Base-by-base conservation (phyloP, 345 rosid genomes). In the Hibiscus mutabilis region DNA sequence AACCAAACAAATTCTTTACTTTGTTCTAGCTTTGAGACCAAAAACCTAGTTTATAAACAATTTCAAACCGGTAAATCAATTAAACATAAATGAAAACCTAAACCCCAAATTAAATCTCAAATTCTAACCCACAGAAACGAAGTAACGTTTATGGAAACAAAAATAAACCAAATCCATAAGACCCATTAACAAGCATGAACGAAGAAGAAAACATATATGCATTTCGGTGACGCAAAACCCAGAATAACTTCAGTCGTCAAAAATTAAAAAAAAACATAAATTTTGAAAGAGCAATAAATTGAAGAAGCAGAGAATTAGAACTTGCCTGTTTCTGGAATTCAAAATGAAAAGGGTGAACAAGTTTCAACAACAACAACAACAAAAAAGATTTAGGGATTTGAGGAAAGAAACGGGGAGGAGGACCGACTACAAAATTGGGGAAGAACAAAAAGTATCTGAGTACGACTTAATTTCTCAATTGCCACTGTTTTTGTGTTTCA, bases 401-500 rank as follows among this genome's bases (percentile, higher is more conserved):
- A 37, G 51, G 51, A 52, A 7, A 22, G 64, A 40, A 56, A 13
- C 73, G 35, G 4, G 63, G 42, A 37, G 42, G 19, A 19, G 62
- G 6, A 12, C 2, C 6, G 24, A 51, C 27, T 55, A 55, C 62
- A 29, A 55, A 52, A 19, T 55, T 19, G 62, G n/a, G 37, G 56
- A 68, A 31, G 4, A 29, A 51, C 60, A 68, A 8, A 18, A 64
- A n/a, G 58, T 11, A 16, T 16, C 14, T 1, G 21, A 33, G 25
- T 70, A 37, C 22, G 61, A 40, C 68, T 19, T 55, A 21, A 55
- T 55, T 55, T 70, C 73, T 14, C 27, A 21, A 21, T 69, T 37
- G 73, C 64, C 73, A 56, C 73, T 21, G 21, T 0, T 21, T 56
- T 53, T 57, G 64, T 70, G 64, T 22, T 51, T 57, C 37, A 53